Conservation (phyloP, 345 rosid species). For the Jatropha curcas region DNA sequence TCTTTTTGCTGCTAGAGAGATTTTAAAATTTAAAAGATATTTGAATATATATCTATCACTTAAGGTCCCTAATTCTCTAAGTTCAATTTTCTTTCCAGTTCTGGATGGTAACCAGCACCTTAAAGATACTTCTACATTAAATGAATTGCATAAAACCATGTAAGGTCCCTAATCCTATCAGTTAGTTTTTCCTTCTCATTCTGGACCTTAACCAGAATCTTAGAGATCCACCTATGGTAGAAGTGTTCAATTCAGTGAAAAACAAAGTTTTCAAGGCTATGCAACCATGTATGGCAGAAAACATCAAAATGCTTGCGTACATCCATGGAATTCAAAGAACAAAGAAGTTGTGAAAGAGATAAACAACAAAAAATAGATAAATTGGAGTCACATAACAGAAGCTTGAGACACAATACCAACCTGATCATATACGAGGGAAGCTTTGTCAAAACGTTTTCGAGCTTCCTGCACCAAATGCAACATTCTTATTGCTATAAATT, state of each 20-base stretch:
- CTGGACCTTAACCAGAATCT: neutral
- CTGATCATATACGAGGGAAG: constrained; percentile 69
- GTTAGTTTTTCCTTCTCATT: neutral
- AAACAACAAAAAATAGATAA: neutral
- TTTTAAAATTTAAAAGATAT: neutral
- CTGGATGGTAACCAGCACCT: neutral
- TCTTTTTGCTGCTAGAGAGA: neutral
- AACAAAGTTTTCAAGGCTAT: neutral
- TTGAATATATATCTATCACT: neutral
- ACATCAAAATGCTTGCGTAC: constrained; percentile 2
- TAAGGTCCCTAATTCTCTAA: neutral
- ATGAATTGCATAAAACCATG: neutral
- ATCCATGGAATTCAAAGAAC: neutral
- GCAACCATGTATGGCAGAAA: neutral
- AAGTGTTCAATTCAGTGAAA: neutral
- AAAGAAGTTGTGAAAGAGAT: constrained; percentile 9
- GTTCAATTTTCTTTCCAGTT: neutral
- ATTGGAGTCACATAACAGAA: constrained; percentile 6
- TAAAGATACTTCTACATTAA: neutral
- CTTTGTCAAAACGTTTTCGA: constrained; percentile 77
- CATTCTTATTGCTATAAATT: neutral
- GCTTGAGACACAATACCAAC: constrained; percentile 27
- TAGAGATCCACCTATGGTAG: neutral
- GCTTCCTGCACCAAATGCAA: constrained; percentile 57
- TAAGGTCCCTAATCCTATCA: neutral